phyloP scores from a whole-genome alignment of 208 protist genomes.

The Leishmania turanica region DNA sequence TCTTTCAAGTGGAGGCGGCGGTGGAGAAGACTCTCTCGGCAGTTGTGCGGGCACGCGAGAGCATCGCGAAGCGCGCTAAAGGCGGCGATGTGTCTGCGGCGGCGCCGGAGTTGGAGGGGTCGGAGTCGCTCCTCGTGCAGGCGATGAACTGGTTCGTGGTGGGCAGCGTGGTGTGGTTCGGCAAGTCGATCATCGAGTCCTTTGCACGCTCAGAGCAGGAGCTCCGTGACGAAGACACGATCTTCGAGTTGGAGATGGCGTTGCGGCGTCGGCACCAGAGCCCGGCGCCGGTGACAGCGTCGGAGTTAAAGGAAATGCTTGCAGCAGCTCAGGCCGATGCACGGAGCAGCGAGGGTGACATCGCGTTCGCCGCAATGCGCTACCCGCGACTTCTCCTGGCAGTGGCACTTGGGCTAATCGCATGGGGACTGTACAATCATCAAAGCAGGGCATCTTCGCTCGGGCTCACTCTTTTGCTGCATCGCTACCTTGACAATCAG shows the following conservation, averaged over 20 bases:
- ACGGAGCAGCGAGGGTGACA: neutral
- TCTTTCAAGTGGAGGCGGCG: constrained; percentile 30
- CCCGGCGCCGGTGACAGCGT: neutral
- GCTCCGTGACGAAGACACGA: constrained; percentile 38
- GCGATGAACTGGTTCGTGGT: constrained; percentile 64
- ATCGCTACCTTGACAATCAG: constrained; percentile 43
- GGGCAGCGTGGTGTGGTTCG: constrained; percentile 76
- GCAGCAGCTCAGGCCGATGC: constrained; percentile 15
- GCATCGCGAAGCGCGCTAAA: constrained; percentile 64
- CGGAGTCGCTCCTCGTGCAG: constrained; percentile 45
- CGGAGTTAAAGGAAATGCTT: constrained; percentile 23
- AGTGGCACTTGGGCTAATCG: constrained; percentile 8
- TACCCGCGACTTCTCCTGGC: constrained; percentile 18
- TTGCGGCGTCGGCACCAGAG: constrained; percentile 18
- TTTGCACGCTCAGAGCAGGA: constrained; percentile 78
- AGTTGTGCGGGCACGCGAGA: constrained; percentile 65
- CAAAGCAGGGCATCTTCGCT: constrained; percentile 35
- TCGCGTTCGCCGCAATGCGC: neutral
- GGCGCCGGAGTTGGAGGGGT: constrained; percentile 7
- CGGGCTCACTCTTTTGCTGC: constrained; percentile 45
- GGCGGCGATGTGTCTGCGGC: constrained; percentile 9
- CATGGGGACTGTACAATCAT: constrained; percentile 33
- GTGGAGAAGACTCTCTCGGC: constrained; percentile 45
- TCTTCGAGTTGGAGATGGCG: constrained; percentile 31
- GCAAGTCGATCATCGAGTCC: constrained; percentile 86